Base-by-base conservation (phyloP, 2,329 filamentous ascomycete genomes). In the Colletotrichum lentis region DNA sequence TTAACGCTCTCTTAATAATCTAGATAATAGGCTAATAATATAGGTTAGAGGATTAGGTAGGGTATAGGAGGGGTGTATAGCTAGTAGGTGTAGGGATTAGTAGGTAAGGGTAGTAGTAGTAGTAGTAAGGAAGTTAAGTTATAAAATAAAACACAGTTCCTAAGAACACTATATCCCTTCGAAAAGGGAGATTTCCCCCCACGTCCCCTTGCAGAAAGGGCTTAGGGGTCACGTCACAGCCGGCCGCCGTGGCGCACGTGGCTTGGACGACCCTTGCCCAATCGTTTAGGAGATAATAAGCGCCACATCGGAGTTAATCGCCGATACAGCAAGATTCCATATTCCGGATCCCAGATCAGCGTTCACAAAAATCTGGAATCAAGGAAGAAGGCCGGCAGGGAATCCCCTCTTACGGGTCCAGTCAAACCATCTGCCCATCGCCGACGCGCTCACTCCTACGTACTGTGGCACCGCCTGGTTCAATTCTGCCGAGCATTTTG, bases 221-320 rank as follows among this genome's bases (percentile, higher is more conserved):
- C 20, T 31, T 31, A 47, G 20, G 20, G 46, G 35, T n/a, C n/a
- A n/a, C 5, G 31, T 39, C 49, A 35, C 41, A 16, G 41, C 5
- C 41, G 31, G 12, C 49, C 8, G 3, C 20, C 7, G 61, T 67
- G 64, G 65, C 62, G 37, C 18, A 47, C 37, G 35, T 65, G 61
- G 41, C 49, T 35, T 50, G 46, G 31, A 18, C 11, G 10, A 44
- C 12, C 22, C 35, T 16, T 56, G 22, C 10, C 3, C 5, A 35
- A 16, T 20, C 3, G 16, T 39, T 49, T 52, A 63, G 65, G 61
- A 50, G 49, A 60, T 68, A 54, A 50, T 4, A 11, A 22, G 44
- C 55, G 65, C 65, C 65, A 60, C 65, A 52, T 22, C 7, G n/a
- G 14, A n/a, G 11, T 20, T 65, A 50, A 67, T 55, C 55, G 62